Conservation (phyloP, 192 early-diverging fungal species). For the Linderina pennispora region DNA sequence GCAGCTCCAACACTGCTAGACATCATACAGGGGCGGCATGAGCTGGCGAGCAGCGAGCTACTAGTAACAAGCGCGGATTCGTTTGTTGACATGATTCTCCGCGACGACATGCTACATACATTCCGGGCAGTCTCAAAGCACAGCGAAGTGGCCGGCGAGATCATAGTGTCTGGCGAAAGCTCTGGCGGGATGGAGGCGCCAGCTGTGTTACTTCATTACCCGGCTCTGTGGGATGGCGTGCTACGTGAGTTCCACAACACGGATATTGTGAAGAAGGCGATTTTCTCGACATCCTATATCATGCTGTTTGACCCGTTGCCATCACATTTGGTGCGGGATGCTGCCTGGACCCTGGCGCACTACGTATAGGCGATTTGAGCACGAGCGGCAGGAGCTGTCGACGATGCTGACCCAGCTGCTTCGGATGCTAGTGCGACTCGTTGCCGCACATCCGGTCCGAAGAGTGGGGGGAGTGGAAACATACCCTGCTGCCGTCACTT, state of each 20-base stretch:
- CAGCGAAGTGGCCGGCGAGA: constrained; percentile 17
- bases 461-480: constrained; percentile 20
- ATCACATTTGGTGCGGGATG: not conserved
- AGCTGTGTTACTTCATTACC: constrained; percentile 15
- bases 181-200: constrained; percentile 2
- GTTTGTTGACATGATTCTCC: constrained; percentile 34
- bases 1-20: constrained; percentile 11
- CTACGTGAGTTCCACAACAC: constrained; percentile 26
- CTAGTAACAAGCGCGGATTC: constrained; percentile 22
- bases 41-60: constrained; percentile 22
- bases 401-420: constrained; percentile 14
- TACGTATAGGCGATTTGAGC: constrained; percentile 15
- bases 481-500: constrained; percentile 8
- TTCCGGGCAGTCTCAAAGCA: constrained; percentile 12
- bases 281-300: constrained; percentile 30
- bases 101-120: constrained; percentile 16
- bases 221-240: constrained; percentile 18
- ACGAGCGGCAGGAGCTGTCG: constrained; percentile 2
- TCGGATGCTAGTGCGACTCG: constrained; percentile 8
- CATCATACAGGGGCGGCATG: constrained; percentile 21
- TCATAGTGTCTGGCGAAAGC: too few relatives aligned
- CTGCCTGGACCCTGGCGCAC: constrained; percentile 13
- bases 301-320: constrained; percentile 34
- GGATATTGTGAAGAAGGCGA: constrained; percentile 20
- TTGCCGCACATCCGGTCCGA: constrained; percentile 13